These are phyloP conservation scores for Westerdykella ornata DNA, from an alignment of 2,329 filamentous ascomycete genomes.

Conservation along the genomic window DNA sequence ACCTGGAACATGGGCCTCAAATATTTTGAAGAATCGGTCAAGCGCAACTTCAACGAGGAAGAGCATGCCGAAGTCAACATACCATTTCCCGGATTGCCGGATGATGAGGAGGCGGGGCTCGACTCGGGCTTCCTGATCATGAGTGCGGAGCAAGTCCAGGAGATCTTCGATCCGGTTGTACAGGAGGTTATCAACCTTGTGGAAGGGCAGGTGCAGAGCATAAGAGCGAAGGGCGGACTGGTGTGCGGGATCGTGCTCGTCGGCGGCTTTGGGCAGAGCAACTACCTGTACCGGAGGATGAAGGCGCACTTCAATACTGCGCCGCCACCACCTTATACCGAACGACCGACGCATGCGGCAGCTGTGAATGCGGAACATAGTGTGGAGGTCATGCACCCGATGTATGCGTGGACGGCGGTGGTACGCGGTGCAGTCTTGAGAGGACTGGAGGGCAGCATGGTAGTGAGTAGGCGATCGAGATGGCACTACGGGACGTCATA, in stretches of 20 bases:
- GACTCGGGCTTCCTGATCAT: slow-evolving; percentile 73
- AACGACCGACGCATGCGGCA: slow-evolving; percentile 60
- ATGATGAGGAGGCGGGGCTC: slow-evolving; percentile 67
- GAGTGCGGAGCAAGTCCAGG: slow-evolving; percentile 61
- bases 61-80: slow-evolving; percentile 72
- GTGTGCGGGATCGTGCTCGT: slow-evolving; percentile 68
- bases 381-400: slow-evolving; percentile 74
- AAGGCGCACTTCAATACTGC: slow-evolving; percentile 59
- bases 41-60: slow-evolving; percentile 74
- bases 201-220: slow-evolving; percentile 41
- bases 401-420: slow-evolving; percentile 76
- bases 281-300: slow-evolving; percentile 63
- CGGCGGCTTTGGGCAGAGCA: slow-evolving; percentile 73
- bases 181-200: slow-evolving; percentile 45
- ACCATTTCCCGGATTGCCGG: slow-evolving; percentile 67
- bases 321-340: slow-evolving; percentile 54
- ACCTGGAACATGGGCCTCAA: slow-evolving; percentile 67
- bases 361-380: slow-evolving; percentile 48
- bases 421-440: slow-evolving; percentile 69
- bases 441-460: slow-evolving; percentile 71
- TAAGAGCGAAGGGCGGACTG: slow-evolving; percentile 35
- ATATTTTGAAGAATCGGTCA: slow-evolving; percentile 80
- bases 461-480: slow-evolving; percentile 64
- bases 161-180: slow-evolving; percentile 69
- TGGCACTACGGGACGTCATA: slow-evolving; percentile 78